Conservation (phyloP, 768 basidiomycete genomes). For the Paxillus rubicundulus region DNA sequence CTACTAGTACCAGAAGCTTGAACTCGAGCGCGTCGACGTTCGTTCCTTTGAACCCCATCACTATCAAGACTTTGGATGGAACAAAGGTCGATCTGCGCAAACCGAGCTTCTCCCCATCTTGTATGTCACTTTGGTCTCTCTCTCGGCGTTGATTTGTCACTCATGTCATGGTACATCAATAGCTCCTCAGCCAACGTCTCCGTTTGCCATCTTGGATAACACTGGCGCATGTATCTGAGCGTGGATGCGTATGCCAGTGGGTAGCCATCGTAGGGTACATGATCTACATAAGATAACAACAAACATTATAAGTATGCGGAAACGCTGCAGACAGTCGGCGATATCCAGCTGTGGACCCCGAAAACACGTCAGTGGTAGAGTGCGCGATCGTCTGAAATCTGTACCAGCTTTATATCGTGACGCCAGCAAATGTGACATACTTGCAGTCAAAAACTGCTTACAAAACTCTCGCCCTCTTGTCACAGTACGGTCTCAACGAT, state of each 20-base stretch:
- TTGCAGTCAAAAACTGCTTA: too few species aligned
- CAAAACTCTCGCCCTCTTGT: too few species aligned
- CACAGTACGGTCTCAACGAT: too few species aligned
- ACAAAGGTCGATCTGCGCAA: constrained; percentile 18
- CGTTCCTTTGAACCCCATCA: constrained; percentile 17
- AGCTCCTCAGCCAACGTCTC: constrained; percentile 26
- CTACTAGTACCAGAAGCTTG: constrained; percentile 1
- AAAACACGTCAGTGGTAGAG: too few species aligned
- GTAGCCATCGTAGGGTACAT: background rate
- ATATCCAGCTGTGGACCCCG: too few species aligned
- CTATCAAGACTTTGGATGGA: constrained; percentile 23
- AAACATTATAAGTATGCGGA: too few species aligned
- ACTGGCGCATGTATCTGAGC: constrained; percentile 14
- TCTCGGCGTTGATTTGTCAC: background rate
- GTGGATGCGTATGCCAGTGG: background rate
- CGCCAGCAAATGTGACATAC: too few species aligned
- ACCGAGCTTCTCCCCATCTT: constrained; percentile 22
- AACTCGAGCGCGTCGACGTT: constrained; percentile 27
- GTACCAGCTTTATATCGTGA: too few species aligned
- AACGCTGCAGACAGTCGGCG: too few species aligned
- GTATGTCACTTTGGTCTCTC: constrained; percentile 8
- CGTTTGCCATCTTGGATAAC: constrained; percentile 26
- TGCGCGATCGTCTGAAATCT: too few species aligned
- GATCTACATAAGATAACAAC: too few species aligned
- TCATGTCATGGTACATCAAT: constrained; percentile 1